Evolutionary conservation across 768 basidiomycete species (phyloP).

Genomic region (Brasilioporus rufonigricans): DNA sequence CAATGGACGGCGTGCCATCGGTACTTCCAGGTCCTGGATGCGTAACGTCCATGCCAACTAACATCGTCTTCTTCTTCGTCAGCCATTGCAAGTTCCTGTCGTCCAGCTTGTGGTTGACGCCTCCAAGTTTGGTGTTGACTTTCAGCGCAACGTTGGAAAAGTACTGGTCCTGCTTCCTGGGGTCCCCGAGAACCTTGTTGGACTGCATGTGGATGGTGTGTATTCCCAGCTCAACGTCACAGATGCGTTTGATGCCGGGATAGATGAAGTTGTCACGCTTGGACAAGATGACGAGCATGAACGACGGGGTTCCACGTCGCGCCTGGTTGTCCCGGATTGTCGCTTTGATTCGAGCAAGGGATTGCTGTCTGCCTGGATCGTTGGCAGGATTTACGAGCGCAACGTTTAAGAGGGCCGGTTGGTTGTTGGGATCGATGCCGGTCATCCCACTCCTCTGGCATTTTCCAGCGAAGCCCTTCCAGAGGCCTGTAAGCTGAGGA

Average conservation of each 20-base stretch:
- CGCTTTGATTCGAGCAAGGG: slow-evolving; percentile 42
- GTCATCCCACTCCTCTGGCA: slow-evolving; percentile 58
- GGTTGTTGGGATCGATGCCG: slow-evolving; percentile 50
- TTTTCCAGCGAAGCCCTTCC: slow-evolving; percentile 54
- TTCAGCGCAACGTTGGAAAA: slow-evolving; percentile 81
- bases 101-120: slow-evolving; percentile 76
- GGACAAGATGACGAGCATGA: slow-evolving; percentile 71
- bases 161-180: slow-evolving; percentile 70
- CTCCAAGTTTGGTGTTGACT: slow-evolving; percentile 80
- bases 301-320: slow-evolving; percentile 45
- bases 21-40: slow-evolving; percentile 69
- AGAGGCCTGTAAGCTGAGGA: slow-evolving; percentile 36
- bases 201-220: slow-evolving; percentile 74
- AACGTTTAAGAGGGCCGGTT: slow-evolving; percentile 36
- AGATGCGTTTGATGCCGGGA: slow-evolving; percentile 75
- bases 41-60: slow-evolving; percentile 84
- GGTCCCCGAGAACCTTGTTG: slow-evolving; percentile 53
- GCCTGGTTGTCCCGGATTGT: slow-evolving; percentile 35
- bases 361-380: slow-evolving; percentile 37
- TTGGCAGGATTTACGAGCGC: background rate
- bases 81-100: slow-evolving; percentile 60
- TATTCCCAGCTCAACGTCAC: slow-evolving; percentile 71
- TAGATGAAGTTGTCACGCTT: slow-evolving; percentile 72
- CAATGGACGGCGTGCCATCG: slow-evolving; percentile 77
- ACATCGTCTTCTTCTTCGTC: slow-evolving; percentile 66